phyloP scores from a whole-genome alignment of 176 grass and related monocot genomes.

The Zea luxurians region DNA sequence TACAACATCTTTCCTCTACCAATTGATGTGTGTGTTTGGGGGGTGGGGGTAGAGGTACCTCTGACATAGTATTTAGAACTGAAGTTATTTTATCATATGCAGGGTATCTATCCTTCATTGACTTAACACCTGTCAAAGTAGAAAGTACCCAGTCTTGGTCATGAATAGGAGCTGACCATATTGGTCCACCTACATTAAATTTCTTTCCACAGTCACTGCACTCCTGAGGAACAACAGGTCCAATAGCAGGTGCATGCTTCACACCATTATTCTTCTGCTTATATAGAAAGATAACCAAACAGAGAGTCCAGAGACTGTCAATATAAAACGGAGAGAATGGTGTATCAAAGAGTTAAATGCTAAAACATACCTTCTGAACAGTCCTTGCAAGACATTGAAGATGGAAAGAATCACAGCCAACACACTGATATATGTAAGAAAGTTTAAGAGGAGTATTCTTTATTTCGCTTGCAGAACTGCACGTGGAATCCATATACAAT shows the following conservation, averaged over 20 bases:
- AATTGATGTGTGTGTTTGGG: not conserved
- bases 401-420: conserved; percentile 96
- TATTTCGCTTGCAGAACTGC: conserved; percentile 89
- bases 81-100: conserved; percentile 85
- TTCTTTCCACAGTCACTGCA: conserved; percentile 81
- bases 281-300: conserved; percentile 28
- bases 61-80: conserved; percentile 74
- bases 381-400: conserved; percentile 83
- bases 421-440: conserved; percentile 97
- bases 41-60: conserved; percentile 43
- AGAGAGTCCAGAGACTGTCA: conserved; percentile 27
- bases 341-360: not conserved
- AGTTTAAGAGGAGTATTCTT: conserved; percentile 94
- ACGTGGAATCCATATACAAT: conserved; percentile 28
- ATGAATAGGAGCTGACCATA: conserved; percentile 96
- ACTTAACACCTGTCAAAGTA: conserved; percentile 60
- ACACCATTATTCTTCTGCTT: conserved; percentile 69
- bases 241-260: conserved; percentile 82
- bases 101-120: conserved; percentile 78
- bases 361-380: conserved; percentile 62
- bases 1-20: not conserved
- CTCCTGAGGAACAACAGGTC: conserved; percentile 90
- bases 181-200: conserved; percentile 92
- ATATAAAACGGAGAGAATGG: conserved; percentile 1
- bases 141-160: conserved; percentile 94